Conservation (phyloP, 768 basidiomycete genomes). For the Kwoniella newhampshirensis region DNA sequence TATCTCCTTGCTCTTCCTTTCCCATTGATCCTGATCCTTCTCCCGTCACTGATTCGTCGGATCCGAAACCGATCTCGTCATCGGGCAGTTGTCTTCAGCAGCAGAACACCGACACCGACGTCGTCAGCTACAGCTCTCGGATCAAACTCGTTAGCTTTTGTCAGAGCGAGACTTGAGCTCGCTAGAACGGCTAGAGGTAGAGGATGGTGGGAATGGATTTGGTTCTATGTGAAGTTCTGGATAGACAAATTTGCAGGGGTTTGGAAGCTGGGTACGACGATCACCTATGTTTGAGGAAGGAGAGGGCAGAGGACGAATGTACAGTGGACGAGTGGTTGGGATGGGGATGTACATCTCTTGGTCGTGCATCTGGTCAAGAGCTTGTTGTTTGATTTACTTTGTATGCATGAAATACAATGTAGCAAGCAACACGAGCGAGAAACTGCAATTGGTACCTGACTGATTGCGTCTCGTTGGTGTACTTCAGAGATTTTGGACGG, state of each 20-base stretch:
- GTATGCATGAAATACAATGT: too few relatives aligned
- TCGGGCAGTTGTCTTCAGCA: too few relatives aligned
- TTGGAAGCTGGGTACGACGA: conserved; percentile 45
- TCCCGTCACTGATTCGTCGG: conserved; percentile 2
- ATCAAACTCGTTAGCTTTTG: conserved; percentile 11
- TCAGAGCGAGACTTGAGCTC: conserved; percentile 21
- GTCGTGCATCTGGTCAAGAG: too few relatives aligned
- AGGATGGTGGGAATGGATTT: conserved; percentile 29
- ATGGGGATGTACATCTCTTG: too few relatives aligned
- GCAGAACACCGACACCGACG: too few relatives aligned
- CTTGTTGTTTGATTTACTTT: neutral
- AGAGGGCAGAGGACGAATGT: too few relatives aligned
- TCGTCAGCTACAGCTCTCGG: conserved; percentile 5
- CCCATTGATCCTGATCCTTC: conserved; percentile 11
- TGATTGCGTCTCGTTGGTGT: too few relatives aligned
- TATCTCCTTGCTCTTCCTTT: conserved; percentile 14
- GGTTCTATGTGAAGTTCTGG: conserved; percentile 38
- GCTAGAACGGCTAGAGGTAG: conserved; percentile 13
- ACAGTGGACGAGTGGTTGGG: too few relatives aligned
- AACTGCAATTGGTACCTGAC: too few relatives aligned
- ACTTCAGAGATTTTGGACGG: too few relatives aligned
- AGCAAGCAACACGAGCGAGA: too few relatives aligned
- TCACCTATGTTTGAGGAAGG: conserved; percentile 35
- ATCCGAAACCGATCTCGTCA: neutral
- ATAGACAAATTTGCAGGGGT: conserved; percentile 35